Evolutionary conservation across 257 asterid species (phyloP), one percentile per base, ranked within the genome.

Genomic region (Solanum dulcamara): DNA sequence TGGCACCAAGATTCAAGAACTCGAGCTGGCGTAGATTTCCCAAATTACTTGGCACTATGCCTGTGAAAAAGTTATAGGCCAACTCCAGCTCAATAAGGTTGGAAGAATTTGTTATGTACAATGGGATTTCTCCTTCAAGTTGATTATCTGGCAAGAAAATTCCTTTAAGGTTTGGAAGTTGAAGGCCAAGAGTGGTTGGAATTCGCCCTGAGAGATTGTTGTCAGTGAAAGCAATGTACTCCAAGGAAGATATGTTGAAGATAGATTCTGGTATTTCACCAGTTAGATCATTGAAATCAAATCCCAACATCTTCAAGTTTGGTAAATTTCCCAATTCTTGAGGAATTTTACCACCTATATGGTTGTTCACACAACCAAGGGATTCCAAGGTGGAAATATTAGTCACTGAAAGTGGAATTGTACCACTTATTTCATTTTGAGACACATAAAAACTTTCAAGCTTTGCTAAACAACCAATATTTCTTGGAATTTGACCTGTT

Each of bases 231-330:
- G 89, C 90, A 20, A 88, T 81, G 77, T 42, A 38, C 30, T 71
- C 80, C 77, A 88, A 51, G 22, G 88, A 83, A 15, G 92, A 90
- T 4, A 88, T 38, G 88, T 90, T 90, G 89, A 88, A 90, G 33
- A 90, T 87, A 26, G 22, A 30, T 15, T 81, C 84, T 60, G 92
- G 91, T 62, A 90, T 90, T 64, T 62, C 88, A 35, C 92, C 92
- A 11, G 87, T 80, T 5, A 90, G 84, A 60, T 84, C 81, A 84
- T 88, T 84, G 70, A 0, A 59, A 68, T 88, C 89, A 40, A 88
- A 86, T 11, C 88, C 88, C 64, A 90, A 51, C 87, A 85, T 77
- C 75, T 86, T 57, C 86, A 90, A 79, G 51, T 90, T 88, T 7
- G 68, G n/a, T 42, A 90, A 70, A 15, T 60, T 87, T 17, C 88